Conservation (phyloP, 805 yeast species). For the Diddensiella caesifluorescens region DNA sequence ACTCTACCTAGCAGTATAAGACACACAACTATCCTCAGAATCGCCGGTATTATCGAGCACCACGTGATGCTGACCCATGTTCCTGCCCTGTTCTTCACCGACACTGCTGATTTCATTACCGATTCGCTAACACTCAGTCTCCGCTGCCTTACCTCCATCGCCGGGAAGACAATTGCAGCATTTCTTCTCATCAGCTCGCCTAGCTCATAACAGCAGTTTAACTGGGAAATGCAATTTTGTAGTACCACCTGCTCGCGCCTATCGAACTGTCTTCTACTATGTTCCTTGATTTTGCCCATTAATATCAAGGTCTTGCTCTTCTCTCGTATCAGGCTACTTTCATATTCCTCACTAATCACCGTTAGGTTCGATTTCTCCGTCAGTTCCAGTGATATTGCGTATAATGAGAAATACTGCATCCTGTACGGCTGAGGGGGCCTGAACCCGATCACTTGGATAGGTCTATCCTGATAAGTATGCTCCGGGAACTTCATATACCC, state of each 20-base stretch:
- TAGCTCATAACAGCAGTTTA: conserved; percentile 35
- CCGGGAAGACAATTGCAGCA: conserved; percentile 26
- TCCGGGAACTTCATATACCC: conserved; percentile 13
- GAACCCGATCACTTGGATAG: conserved; percentile 43
- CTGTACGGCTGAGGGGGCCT: conserved; percentile 64
- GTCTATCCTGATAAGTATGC: conserved; percentile 1
- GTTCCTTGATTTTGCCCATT: conserved; percentile 20
- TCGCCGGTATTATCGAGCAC: conserved; percentile 12
- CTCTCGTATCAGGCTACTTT: conserved; percentile 27
- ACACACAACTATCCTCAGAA: conserved; percentile 18
- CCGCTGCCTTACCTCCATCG: conserved; percentile 18
- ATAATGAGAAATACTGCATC: conserved; percentile 70
- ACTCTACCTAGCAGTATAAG: conserved; percentile 26
- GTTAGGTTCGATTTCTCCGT: conserved; percentile 30
- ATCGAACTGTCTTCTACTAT: conserved; percentile 14
- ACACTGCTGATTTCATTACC: conserved; percentile 14
- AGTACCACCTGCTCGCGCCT: conserved; percentile 12
- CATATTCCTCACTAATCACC: conserved; percentile 26
- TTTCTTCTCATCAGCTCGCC: conserved; percentile 24
- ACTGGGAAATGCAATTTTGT: conserved; percentile 28
- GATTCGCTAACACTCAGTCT: conserved; percentile 25
- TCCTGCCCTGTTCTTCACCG: conserved; percentile 15
- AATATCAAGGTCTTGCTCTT: conserved; percentile 18
- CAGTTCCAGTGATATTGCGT: conserved; percentile 63
- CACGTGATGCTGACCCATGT: conserved; percentile 6